Percentiles rank a stretch among this genome's conserved stretches.
phyloP scores from a whole-genome alignment of 2,329 filamentous ascomycete species.

The Apiospora marii region DNA sequence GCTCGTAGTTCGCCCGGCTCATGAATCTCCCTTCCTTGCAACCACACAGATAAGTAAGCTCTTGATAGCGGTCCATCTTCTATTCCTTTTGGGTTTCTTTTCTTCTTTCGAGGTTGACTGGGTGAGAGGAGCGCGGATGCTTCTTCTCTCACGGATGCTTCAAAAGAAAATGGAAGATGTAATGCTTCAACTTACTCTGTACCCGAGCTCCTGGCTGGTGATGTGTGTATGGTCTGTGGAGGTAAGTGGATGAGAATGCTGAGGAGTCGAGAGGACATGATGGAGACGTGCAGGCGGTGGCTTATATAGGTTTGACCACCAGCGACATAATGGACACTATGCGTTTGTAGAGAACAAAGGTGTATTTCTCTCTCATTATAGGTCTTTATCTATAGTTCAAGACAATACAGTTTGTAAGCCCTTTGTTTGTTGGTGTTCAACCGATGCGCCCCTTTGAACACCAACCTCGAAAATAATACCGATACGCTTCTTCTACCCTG shows the following conservation, averaged over 20 bases:
- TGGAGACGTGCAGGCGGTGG: not conserved
- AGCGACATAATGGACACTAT: not conserved
- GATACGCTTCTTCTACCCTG: not conserved
- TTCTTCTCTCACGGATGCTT: not conserved
- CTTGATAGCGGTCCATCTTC: not conserved
- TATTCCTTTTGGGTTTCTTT: not conserved
- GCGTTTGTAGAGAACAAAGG: not conserved
- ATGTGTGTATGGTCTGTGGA: not conserved
- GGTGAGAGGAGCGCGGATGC: not conserved
- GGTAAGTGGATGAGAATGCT: not conserved
- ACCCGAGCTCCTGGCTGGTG: conserved; percentile 17
- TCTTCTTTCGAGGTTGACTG: not conserved
- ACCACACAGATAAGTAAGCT: conserved; percentile 8
- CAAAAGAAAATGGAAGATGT: not conserved
- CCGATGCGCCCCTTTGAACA: not conserved
- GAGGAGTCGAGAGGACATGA: not conserved
- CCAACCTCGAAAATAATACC: not conserved
- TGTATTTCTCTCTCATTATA: not conserved
- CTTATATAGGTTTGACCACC: not conserved
- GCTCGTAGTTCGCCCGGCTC: not conserved
- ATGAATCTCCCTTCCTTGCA: not conserved
- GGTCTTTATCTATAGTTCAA: not conserved
- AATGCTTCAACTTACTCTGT: conserved; percentile 1
- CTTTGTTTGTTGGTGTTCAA: not conserved
- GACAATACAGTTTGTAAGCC: not conserved